Conservation (phyloP, 805 yeast genomes). For the Nakazawaea wyomingensis region DNA sequence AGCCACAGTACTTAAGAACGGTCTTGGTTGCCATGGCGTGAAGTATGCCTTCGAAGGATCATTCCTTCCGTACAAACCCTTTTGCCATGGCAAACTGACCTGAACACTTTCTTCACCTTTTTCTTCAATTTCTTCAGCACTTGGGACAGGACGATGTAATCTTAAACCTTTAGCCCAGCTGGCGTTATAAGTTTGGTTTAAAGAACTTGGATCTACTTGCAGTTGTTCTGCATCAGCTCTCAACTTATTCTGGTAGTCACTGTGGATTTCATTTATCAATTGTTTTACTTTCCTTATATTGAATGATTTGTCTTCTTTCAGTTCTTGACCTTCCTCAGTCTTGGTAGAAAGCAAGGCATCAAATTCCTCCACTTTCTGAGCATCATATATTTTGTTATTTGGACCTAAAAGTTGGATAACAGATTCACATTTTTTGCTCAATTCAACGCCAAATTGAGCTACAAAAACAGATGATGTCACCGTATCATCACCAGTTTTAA, state of each 20-base stretch:
- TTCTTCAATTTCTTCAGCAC: conserved; percentile 27
- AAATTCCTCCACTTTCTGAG: conserved; percentile 14
- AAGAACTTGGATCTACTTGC: conserved; percentile 10
- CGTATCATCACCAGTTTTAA: conserved; percentile 8
- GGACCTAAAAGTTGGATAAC: conserved; percentile 27
- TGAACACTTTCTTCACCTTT: conserved; percentile 31
- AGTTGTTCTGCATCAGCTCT: conserved; percentile 20
- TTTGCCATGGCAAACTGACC: conserved; percentile 79
- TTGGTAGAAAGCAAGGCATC: conserved; percentile 46
- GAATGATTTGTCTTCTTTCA: conserved; percentile 24
- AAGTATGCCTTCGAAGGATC: conserved; percentile 78
- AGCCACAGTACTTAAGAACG: conserved; percentile 88
- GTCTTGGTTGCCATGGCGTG: conserved; percentile 96
- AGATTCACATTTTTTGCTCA: conserved; percentile 28
- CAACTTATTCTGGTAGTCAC: conserved; percentile 26
- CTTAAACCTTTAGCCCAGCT: conserved; percentile 45
- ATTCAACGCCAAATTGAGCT: conserved; percentile 29
- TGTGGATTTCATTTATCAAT: conserved; percentile 27
- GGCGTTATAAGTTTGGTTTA: conserved; percentile 19
- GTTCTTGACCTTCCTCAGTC: conserved; percentile 32
- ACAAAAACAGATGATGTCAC: conserved; percentile 26
- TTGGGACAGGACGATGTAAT: conserved; percentile 35
- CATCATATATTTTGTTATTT: conserved; percentile 19
- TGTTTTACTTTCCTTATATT: conserved; percentile 27
- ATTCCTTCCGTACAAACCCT: conserved; percentile 70